These are phyloP conservation scores for Erigeron canadensis DNA, from an alignment of 129 eudicot species.

Conservation along the genomic window DNA sequence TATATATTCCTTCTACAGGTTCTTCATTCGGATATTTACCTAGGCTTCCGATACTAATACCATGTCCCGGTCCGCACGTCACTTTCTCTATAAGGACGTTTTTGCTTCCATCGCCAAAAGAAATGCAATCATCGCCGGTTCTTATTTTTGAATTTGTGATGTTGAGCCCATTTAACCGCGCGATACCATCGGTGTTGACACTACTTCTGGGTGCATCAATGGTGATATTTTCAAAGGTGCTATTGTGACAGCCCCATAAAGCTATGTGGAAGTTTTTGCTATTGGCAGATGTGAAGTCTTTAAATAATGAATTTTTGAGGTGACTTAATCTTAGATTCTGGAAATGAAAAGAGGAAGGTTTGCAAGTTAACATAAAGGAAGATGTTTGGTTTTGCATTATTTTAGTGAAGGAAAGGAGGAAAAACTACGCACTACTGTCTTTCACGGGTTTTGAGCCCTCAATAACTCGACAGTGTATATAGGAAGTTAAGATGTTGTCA, in stretches of 20 bases:
- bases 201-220: conserved; percentile 42
- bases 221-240: conserved; percentile 24
- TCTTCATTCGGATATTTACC: conserved; percentile 43
- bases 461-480: too few species aligned
- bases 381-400: too few species aligned
- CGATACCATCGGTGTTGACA: conserved; percentile 60
- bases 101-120: conserved; percentile 53
- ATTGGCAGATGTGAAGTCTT: conserved; percentile 37
- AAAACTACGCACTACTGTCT: too few species aligned
- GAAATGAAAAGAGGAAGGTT: neutral
- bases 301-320: conserved; percentile 33
- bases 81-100: conserved; percentile 33
- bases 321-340: conserved; percentile 42
- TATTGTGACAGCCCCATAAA: conserved; percentile 27
- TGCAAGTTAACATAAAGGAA: neutral
- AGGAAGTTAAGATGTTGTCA: too few species aligned
- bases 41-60: conserved; percentile 63
- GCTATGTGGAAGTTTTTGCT: conserved; percentile 53
- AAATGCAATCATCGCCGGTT: conserved; percentile 69
- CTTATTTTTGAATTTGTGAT: conserved; percentile 33
- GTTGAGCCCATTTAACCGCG: conserved; percentile 11
- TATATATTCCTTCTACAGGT: conserved; percentile 39
- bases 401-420: too few species aligned
- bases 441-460: too few species aligned
- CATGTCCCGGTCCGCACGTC: conserved; percentile 68